Base-by-base conservation (phyloP, 2,329 filamentous ascomycete species). In the Aspergillus sp. region DNA sequence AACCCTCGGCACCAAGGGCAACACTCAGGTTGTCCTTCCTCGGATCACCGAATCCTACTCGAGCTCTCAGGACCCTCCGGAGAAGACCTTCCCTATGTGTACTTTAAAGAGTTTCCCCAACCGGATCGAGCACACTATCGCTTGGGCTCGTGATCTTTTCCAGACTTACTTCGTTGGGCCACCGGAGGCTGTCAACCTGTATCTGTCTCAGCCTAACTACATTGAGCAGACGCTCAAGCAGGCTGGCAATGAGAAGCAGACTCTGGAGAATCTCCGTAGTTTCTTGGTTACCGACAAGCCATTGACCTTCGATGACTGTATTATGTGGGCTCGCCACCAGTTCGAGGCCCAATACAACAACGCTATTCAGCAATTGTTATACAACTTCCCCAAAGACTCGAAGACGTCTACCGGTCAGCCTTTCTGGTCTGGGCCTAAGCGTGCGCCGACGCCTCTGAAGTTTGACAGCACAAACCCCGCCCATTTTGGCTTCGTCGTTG, bases 41-140 rank as follows among this genome's bases (percentile, higher is more conserved):
- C 81, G 83, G 59, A 74, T 96, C 54, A 97, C 93, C 1, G 94
- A 98, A 70, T 97, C 93, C 1, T 98, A 98, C 74, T 96, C 93
- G 1, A 89, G 85, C 61, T 97, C 93, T 17, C 91, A 96, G 67
- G 94, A 98, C 67, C 93, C 93, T 1, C 93, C 93, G 0, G 94
- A 98, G 77, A 90, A 96, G 74, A 95, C 93, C 1, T 97, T 98
- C 79, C 93, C 93, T 0, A 97, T 97, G 90, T 98, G 93, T 70
- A 97, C 93, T 4, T 79, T 98, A 53, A 83, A 88, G 64, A 96
- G 90, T 70, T 98, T 98, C 77, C 93, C 93, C 50, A 98, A 98
- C 77, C 86, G 86, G 62, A 98, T 98, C 61, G 90, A 98, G 73
- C 93, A 98, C 70, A 97, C 93, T 0, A 98, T 98, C 67, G 93